Percentiles rank a stretch among this genome's conserved stretches.
Conservation (phyloP, 768 basidiomycete species). For the Suillus tomentosus region DNA sequence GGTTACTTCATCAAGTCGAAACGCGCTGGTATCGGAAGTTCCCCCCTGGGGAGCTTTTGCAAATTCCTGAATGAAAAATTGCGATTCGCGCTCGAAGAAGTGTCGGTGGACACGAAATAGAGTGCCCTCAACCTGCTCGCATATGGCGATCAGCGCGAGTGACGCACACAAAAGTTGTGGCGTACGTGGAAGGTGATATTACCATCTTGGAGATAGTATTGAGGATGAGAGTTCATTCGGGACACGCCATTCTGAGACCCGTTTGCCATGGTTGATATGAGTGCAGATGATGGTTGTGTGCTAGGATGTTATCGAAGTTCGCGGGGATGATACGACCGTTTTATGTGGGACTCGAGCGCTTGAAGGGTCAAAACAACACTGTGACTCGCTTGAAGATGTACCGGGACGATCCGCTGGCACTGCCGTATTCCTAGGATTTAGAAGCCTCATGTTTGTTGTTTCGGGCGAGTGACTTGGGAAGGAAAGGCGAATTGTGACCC, state of each 20-base stretch:
- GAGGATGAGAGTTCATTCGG: not conserved
- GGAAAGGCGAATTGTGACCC: not conserved
- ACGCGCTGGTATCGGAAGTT: conserved; percentile 2
- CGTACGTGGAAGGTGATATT: not conserved
- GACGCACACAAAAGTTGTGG: not conserved
- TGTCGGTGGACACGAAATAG: not conserved
- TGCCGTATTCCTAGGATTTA: not conserved
- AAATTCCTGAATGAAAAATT: conserved; percentile 32
- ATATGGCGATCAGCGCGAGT: not conserved
- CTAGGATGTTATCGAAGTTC: not conserved
- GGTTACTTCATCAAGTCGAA: conserved; percentile 26
- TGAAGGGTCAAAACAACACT: no score
- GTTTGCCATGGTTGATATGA: not conserved
- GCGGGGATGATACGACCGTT: not conserved
- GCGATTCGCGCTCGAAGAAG: conserved; percentile 37
- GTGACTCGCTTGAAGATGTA: not conserved
- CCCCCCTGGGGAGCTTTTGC: conserved; percentile 1
- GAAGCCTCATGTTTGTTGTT: not conserved
- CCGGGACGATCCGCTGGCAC: not conserved
- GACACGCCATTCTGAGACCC: not conserved
- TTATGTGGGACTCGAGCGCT: not conserved
- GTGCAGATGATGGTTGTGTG: not conserved
- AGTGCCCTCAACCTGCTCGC: not conserved
- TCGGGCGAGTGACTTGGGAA: not conserved
- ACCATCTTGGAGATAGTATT: not conserved